These are phyloP conservation scores for Micractinium conductrix DNA, from an alignment of 139 green algal genomes.

Conservation along the genomic window DNA sequence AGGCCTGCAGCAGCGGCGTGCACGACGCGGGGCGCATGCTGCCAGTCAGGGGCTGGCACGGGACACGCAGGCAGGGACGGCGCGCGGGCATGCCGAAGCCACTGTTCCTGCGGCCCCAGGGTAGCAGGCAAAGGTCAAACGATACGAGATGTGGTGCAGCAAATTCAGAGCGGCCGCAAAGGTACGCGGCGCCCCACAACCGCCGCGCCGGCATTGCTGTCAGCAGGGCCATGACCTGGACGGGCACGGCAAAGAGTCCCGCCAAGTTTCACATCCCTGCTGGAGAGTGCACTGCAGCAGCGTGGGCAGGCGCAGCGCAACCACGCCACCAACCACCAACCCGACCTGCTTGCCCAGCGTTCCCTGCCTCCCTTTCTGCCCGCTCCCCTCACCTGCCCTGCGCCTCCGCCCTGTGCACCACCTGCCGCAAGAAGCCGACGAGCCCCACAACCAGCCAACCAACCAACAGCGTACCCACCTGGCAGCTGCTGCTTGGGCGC, in stretches of 20 bases:
- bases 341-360: not conserved
- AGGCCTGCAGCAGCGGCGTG: too few relatives aligned
- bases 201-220: slow-evolving; percentile 47
- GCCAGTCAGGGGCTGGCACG: not conserved
- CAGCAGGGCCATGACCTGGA: slow-evolving; percentile 64
- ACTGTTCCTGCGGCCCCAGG: too few relatives aligned
- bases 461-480: slow-evolving; percentile 61
- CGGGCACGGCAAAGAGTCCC: not conserved
- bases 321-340: not conserved
- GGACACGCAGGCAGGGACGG: not conserved
- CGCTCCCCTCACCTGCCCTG: not conserved
- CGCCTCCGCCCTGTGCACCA: not conserved
- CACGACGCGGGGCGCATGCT: too few relatives aligned
- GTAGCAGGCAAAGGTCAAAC: not conserved
- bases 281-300: not conserved
- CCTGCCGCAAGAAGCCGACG: too few relatives aligned
- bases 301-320: not conserved
- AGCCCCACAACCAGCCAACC: too few relatives aligned
- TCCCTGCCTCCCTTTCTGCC: not conserved
- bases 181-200: not conserved
- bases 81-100: not conserved
- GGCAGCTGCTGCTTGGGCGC: slow-evolving; percentile 70
- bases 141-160: not conserved
- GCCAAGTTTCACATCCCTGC: slow-evolving; percentile 65
- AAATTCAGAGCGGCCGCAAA: not conserved